Conservation (phyloP, 371 early-diverging fungal genomes). For the Mucor piriformis region DNA sequence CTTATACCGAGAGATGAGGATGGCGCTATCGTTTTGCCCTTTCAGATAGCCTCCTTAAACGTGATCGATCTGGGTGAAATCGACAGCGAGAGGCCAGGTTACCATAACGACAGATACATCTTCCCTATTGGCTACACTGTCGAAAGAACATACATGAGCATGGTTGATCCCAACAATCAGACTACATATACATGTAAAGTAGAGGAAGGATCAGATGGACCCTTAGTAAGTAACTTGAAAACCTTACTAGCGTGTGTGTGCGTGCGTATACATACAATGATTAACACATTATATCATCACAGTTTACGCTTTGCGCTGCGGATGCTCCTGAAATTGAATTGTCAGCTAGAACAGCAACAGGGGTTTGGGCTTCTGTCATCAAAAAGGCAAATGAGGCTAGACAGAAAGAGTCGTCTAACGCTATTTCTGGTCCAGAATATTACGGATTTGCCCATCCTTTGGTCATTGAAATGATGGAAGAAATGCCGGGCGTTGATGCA, state of each 20-base stretch:
- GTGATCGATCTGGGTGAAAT: conserved; percentile 74
- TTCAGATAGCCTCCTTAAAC: conserved; percentile 78
- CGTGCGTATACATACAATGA: no score
- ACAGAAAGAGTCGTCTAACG: conserved; percentile 72
- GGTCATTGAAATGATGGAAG: conserved; percentile 86
- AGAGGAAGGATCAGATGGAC: conserved; percentile 80
- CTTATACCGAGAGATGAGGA: conserved; percentile 60
- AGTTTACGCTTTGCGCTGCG: conserved; percentile 79
- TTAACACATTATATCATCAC: background rate
- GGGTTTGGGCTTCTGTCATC: conserved; percentile 85
- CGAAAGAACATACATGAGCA: conserved; percentile 72
- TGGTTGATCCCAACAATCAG: conserved; percentile 62
- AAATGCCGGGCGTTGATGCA: conserved; percentile 70
- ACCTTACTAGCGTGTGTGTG: no score
- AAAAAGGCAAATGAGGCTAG: conserved; percentile 77
- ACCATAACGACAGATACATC: conserved; percentile 89
- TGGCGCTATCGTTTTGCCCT: conserved; percentile 77
- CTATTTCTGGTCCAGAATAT: conserved; percentile 90
- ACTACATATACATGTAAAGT: conserved; percentile 78
- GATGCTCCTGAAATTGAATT: conserved; percentile 66
- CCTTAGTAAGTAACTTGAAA: conserved; percentile 40
- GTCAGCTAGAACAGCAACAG: conserved; percentile 78
- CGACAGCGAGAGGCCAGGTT: conserved; percentile 72
- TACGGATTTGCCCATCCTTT: conserved; percentile 90
- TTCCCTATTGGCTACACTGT: conserved; percentile 82